A percentile compares a stretch with the other conserved stretches of the same genome.
Evolutionary conservation across 1,284 basidiomycete genomes (phyloP).

Genomic region (Puccinia horiana): DNA sequence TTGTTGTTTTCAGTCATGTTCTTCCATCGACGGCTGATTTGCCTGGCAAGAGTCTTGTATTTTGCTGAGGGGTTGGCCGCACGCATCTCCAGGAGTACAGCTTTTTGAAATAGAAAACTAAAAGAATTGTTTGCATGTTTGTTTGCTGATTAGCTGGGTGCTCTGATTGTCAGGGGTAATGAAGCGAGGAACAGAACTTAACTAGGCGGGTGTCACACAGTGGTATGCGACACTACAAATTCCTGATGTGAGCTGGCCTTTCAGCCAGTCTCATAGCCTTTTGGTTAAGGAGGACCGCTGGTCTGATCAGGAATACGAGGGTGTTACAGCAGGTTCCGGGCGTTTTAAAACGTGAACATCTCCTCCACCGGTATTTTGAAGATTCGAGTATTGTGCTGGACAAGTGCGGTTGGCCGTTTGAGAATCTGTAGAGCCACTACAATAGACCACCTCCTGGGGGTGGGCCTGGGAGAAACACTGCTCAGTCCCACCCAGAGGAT

Average conservation of each 20-base stretch:
- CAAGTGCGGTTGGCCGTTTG: background rate
- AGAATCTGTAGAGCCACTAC: background rate
- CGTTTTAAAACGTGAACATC: too few species aligned
- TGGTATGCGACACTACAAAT: too few species aligned
- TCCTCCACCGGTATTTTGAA: too few species aligned
- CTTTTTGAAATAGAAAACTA: conserved; percentile 43
- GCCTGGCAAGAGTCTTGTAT: conserved; percentile 71
- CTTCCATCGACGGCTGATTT: conserved; percentile 76
- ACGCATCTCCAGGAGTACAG: conserved; percentile 63
- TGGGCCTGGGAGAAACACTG: background rate
- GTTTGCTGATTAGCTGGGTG: background rate
- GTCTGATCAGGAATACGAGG: background rate
- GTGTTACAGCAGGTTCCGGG: background rate
- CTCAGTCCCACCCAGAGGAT: conserved; percentile 14
- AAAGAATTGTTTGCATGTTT: background rate
- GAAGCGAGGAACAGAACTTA: conserved; percentile 7
- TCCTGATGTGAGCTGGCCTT: too few species aligned
- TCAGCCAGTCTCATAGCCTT: too few species aligned
- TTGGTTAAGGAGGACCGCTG: conserved; percentile 4
- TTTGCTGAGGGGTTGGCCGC: conserved; percentile 67
- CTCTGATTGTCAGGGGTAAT: background rate
- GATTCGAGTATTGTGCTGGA: background rate
- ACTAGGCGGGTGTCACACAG: conserved; percentile 35
- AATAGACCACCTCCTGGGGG: background rate
- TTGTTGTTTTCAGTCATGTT: conserved; percentile 70